These are phyloP conservation scores for Carex parvula DNA, from an alignment of 176 grass and related monocot genomes.

Conservation along the genomic window DNA sequence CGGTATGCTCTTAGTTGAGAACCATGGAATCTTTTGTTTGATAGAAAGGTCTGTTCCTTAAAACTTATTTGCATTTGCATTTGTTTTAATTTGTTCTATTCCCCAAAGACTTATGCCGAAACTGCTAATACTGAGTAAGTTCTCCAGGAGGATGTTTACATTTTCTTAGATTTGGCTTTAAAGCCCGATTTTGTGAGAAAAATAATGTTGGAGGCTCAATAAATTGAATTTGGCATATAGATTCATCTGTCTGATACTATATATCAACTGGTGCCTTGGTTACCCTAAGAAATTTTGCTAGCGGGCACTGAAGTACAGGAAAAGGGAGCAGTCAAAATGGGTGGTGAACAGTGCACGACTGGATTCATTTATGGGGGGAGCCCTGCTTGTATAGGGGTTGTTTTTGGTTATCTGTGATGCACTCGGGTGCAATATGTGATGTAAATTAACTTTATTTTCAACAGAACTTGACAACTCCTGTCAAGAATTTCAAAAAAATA, in stretches of 20 bases:
- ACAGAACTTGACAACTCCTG: too few relatives aligned
- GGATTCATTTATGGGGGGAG: too few relatives aligned
- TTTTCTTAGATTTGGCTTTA: not conserved
- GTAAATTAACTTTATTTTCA: too few relatives aligned
- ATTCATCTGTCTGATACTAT: not conserved
- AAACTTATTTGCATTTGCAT: not conserved
- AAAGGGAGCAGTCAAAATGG: too few relatives aligned
- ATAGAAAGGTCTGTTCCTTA: slow-evolving; percentile 40
- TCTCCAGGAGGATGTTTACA: not conserved
- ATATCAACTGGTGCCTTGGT: not conserved
- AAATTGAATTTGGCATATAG: not conserved
- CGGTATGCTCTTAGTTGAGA: slow-evolving; percentile 58
- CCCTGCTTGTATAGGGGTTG: too few relatives aligned
- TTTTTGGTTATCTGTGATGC: too few relatives aligned
- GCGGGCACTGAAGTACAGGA: too few relatives aligned
- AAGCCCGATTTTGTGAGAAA: not conserved
- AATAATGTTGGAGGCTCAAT: too few relatives aligned
- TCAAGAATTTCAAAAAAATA: too few relatives aligned
- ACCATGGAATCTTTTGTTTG: slow-evolving; percentile 63
- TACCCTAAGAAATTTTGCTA: not conserved
- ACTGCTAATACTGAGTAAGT: not conserved
- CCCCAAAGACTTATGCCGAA: not conserved
- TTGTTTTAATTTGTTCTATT: not conserved
- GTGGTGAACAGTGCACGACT: too few relatives aligned
- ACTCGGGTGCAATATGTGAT: too few relatives aligned